Evolutionary conservation across 2,329 filamentous ascomycete species (phyloP), one percentile per base, ranked within the genome.

Genomic region (Hortaea werneckii): DNA sequence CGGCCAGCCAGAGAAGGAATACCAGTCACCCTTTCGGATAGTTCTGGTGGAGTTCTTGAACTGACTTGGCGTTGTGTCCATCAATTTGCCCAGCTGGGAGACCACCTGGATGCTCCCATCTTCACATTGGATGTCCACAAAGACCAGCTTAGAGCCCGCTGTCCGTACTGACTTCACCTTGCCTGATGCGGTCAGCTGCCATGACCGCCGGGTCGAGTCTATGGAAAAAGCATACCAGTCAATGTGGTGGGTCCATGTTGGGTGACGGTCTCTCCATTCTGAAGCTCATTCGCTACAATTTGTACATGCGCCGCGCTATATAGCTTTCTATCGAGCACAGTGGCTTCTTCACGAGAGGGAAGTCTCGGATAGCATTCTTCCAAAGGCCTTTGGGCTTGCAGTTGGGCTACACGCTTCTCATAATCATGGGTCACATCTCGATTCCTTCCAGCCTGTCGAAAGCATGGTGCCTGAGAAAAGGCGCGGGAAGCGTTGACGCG

Each of bases 11-110:
- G 72, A 80, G 44, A 85, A 83, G 57, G 53, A 42, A 61, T 90
- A 80, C 62, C 85, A 82, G 68, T 96, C 92, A 51, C 92, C 92
- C 55, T 85, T 78, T 54, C 84, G 79, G 41, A 89, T 73, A 44
- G 86, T 66, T 50, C 79, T 79, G 51, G 77, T 76, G 51, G 85
- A 77, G 35, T 75, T 64, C 57, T 77, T 82, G 62, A 78, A 79
- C 11, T 60, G 56, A n/a, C 70, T 65, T 1, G 62, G 54, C 4
- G 63, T 57, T 7, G 67, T 54, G n/a, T 59, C 49, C 11, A 62
- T 61, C 50, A 75, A 59, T 43, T 73, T 76, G 48, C 73, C 72
- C 55, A 82, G 73, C 65, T 85, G 85, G 64, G 85, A 76, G 70
- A 94, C 80, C 50, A 82, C 75, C 67, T 98, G 92, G 30, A 94